Percentiles rank a stretch among this genome's conserved stretches.
Conservation (phyloP, 352 stramenopile species). For the Aphanomyces astaci region DNA sequence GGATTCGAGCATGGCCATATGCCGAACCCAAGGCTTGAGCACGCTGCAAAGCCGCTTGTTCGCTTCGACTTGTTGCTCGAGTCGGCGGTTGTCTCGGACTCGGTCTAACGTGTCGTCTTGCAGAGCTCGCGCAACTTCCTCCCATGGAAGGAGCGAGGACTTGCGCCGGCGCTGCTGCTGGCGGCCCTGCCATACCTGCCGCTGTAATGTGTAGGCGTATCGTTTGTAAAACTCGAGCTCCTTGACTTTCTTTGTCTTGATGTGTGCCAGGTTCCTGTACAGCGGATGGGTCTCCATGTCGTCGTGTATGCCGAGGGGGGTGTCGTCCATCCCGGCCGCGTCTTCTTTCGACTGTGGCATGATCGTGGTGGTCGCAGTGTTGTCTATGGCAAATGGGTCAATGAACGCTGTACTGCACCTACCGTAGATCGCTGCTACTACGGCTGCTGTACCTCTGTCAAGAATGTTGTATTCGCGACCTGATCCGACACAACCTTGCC, state of each 20-base stretch:
- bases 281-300: neutral
- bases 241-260: conserved; percentile 14
- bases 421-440: no score
- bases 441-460: no score
- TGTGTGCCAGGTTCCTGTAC: neutral
- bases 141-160: conserved; percentile 7
- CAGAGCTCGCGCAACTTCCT: conserved; percentile 10
- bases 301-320: no score
- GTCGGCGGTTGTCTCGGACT: conserved; percentile 8
- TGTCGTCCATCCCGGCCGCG: no score
- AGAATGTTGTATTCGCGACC: no score
- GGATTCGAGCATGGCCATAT: neutral
- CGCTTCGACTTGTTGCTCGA: neutral
- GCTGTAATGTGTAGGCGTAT: neutral
- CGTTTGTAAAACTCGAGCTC: conserved; percentile 11
- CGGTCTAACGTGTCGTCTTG: conserved; percentile 11
- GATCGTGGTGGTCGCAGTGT: no score
- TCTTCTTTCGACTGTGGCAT: no score
- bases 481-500: no score
- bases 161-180: no score
- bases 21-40: neutral
- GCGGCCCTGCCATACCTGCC: neutral
- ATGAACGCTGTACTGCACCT: no score
- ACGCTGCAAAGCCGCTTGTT: neutral
- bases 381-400: no score